phyloP scores from a whole-genome alignment of 768 basidiomycete species.

The Tricholoma sp. region DNA sequence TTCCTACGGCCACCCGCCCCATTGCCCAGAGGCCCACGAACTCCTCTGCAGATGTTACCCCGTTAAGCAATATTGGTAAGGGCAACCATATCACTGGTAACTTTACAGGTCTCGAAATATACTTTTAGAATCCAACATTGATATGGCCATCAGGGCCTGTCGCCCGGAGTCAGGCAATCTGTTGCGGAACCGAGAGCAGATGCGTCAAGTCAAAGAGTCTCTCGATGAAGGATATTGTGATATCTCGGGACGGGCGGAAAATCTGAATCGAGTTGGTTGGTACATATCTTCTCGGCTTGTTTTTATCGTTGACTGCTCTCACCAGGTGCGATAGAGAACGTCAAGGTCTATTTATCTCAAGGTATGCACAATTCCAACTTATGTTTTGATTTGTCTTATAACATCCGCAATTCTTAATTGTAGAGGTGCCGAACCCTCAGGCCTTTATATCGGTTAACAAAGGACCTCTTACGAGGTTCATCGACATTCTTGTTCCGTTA shows the following conservation, averaged over 20 bases:
- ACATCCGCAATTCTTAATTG: not conserved
- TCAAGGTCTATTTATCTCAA: conserved; percentile 60
- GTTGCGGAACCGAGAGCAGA: conserved; percentile 58
- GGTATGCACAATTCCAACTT: conserved; percentile 31
- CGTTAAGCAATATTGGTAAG: conserved; percentile 40
- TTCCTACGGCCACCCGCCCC: conserved; percentile 10
- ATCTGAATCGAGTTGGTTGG: conserved; percentile 60
- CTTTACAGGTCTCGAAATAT: not conserved
- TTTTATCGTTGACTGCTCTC: not conserved
- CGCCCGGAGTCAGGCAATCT: conserved; percentile 59
- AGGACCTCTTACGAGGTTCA: conserved; percentile 66
- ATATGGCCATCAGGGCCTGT: conserved; percentile 70
- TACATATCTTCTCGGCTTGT: not conserved
- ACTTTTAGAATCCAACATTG: conserved; percentile 53
- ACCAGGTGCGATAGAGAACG: conserved; percentile 53
- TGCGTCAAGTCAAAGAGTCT: conserved; percentile 70
- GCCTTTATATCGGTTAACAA: conserved; percentile 47
- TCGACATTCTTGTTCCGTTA: conserved; percentile 62
- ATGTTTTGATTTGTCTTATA: not conserved
- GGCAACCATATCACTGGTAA: not conserved
- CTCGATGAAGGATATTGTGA: conserved; percentile 84
- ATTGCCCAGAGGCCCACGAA: conserved; percentile 6
- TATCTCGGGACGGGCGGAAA: conserved; percentile 55
- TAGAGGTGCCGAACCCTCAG: conserved; percentile 54
- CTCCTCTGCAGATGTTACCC: conserved; percentile 24